These are phyloP conservation scores for Trichoderma arundinaceum DNA, from an alignment of 2,329 filamentous ascomycete genomes.

Conservation along the genomic window DNA sequence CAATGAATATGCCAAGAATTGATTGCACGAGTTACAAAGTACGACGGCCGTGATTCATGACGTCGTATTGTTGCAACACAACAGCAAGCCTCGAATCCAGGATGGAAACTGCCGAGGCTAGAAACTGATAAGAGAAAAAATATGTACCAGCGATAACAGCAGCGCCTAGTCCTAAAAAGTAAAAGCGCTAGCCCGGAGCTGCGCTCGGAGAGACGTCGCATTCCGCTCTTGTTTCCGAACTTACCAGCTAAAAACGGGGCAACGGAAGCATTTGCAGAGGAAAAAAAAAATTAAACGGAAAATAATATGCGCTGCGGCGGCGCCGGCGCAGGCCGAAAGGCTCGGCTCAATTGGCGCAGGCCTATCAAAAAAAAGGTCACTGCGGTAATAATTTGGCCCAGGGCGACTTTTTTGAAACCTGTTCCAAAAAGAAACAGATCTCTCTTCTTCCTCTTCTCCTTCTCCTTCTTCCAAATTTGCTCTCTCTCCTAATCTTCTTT, in stretches of 20 bases:
- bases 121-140: not conserved
- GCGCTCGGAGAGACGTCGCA: conserved; percentile 37
- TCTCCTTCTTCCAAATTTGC: conserved; percentile 20
- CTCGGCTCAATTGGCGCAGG: conserved; percentile 30
- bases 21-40: not conserved
- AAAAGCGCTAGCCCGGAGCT: conserved; percentile 9
- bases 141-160: not conserved
- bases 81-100: no score
- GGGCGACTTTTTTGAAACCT: conserved; percentile 14
- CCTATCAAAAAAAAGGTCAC: conserved; percentile 26
- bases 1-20: conserved; percentile 2
- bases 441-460: not conserved
- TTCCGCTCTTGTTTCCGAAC: conserved; percentile 32
- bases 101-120: not conserved
- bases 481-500: not conserved
- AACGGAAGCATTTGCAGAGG: not conserved
- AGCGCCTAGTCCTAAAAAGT: conserved; percentile 12
- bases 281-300: conserved; percentile 12
- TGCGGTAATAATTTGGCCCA: conserved; percentile 20
- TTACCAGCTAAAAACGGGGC: conserved; percentile 16
- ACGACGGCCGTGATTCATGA: not conserved
- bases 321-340: conserved; percentile 29
- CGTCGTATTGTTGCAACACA: not conserved
- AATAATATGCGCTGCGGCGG: conserved; percentile 11
- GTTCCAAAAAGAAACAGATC: not conserved